Conservation (phyloP, 257 asterid species). For the Penstemon barbatus region DNA sequence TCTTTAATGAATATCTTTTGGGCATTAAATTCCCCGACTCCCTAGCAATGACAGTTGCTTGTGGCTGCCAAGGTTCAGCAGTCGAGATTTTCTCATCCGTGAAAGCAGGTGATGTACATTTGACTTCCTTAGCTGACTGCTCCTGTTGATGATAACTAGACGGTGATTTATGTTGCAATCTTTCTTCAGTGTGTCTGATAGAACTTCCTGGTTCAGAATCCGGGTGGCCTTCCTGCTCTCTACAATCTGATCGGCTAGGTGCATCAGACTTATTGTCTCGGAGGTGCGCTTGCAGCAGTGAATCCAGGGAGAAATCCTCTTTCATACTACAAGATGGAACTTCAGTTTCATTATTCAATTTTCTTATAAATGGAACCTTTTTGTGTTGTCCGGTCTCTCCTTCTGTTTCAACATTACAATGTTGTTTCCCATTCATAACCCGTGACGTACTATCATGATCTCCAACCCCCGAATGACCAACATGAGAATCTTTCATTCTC, state of each 20-base stretch:
- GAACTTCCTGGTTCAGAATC: constrained; percentile 36
- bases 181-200: constrained; percentile 23
- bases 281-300: constrained; percentile 12
- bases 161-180: constrained; percentile 7
- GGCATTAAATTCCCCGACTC: constrained; percentile 29
- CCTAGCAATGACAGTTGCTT: constrained; percentile 21
- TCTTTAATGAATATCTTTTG: constrained; percentile 18
- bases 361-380: constrained; percentile 27
- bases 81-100: constrained; percentile 23
- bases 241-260: constrained; percentile 19
- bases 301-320: constrained; percentile 25
- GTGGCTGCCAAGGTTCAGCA: constrained; percentile 29
- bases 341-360: constrained; percentile 31
- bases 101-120: constrained; percentile 17
- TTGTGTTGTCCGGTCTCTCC: constrained; percentile 25
- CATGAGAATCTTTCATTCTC: constrained; percentile 43
- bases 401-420: constrained; percentile 28
- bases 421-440: constrained; percentile 24
- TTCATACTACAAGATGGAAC: constrained; percentile 21
- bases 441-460: constrained; percentile 33
- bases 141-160: constrained; percentile 23
- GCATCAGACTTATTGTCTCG: constrained; percentile 21
- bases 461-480: constrained; percentile 39
- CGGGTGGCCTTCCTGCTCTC: constrained; percentile 16
- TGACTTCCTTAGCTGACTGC: constrained; percentile 21